Conservation (phyloP, 257 asterid genomes). For the Solanum clarkiae region DNA sequence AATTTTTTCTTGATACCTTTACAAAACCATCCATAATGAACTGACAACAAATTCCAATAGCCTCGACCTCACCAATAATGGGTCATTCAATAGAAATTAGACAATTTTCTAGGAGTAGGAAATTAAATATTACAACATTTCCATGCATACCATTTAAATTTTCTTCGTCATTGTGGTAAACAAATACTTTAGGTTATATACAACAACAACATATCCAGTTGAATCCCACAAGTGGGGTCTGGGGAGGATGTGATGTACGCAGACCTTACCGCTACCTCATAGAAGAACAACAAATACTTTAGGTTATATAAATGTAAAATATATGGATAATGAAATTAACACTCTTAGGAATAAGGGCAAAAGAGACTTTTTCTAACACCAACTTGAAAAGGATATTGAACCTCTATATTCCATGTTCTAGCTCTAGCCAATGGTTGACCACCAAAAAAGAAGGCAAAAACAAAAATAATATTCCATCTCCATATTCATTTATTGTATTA, state of each 20-base stretch:
- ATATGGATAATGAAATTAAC: background rate
- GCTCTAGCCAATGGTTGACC: background rate
- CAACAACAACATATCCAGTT: too few species aligned
- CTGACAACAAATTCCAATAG: too few species aligned
- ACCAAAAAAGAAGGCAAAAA: background rate
- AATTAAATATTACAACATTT: background rate
- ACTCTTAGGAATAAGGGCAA: background rate
- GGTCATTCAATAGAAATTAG: too few species aligned
- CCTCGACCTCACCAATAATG: too few species aligned
- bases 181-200: too few species aligned
- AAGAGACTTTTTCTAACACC: background rate
- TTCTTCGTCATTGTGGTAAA: background rate
- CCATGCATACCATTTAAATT: background rate
- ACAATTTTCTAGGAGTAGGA: background rate
- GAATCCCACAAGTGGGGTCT: too few species aligned
- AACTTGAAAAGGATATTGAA: background rate
- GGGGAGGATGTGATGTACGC: too few species aligned
- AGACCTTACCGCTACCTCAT: too few species aligned
- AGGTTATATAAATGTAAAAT: too few species aligned
- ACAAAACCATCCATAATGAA: too few species aligned
- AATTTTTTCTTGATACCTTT: too few species aligned
- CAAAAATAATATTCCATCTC: background rate
- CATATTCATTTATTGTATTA: background rate
- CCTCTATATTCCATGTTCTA: background rate
- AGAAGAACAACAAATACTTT: too few species aligned